Percentiles rank a stretch among this genome's conserved stretches.
phyloP scores from a whole-genome alignment of 768 basidiomycete species.

The Mycena albidolilacea region DNA sequence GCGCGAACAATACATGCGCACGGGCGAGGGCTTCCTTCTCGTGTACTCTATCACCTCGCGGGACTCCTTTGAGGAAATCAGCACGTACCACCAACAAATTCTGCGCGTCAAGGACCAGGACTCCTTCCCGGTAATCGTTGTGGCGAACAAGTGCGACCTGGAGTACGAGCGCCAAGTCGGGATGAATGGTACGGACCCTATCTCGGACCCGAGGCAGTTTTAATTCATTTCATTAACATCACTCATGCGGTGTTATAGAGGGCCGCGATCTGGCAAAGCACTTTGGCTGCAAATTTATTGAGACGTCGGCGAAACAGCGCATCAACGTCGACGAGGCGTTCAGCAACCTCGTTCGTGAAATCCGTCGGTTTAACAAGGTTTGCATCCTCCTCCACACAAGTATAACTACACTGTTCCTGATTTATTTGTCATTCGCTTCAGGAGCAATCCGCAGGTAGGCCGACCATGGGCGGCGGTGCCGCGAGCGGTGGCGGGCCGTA shows the following conservation, averaged over 20 bases:
- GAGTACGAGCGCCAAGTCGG: slow-evolving; percentile 97
- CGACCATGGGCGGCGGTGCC: slow-evolving; percentile 62
- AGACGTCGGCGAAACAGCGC: slow-evolving; percentile 96
- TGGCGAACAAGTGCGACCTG: slow-evolving; percentile 97
- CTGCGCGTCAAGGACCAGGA: slow-evolving; percentile 97
- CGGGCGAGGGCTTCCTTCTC: slow-evolving; percentile 97
- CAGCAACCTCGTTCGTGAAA: slow-evolving; percentile 92
- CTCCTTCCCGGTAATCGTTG: slow-evolving; percentile 93
- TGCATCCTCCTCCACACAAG: slow-evolving; percentile 27
- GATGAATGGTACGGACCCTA: slow-evolving; percentile 78
- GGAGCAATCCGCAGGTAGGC: slow-evolving; percentile 69
- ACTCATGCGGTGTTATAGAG: slow-evolving; percentile 71
- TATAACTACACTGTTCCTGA: background rate
- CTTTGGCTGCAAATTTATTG: slow-evolving; percentile 94
- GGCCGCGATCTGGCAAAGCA: slow-evolving; percentile 96
- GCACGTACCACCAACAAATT: slow-evolving; percentile 96
- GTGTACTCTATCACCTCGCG: slow-evolving; percentile 98
- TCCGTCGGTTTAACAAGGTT: slow-evolving; percentile 94
- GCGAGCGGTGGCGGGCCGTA: slow-evolving; percentile 53
- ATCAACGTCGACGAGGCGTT: slow-evolving; percentile 98
- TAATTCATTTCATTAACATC: background rate
- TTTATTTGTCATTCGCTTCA: slow-evolving; percentile 54
- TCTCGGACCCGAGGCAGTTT: background rate
- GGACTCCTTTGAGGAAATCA: slow-evolving; percentile 97
- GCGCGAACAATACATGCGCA: slow-evolving; percentile 99